Evolutionary conservation across 495 filamentous ascomycete species (phyloP), one percentile per base, ranked within the genome.

Genomic region (Hypomontagnella submonticulosa): DNA sequence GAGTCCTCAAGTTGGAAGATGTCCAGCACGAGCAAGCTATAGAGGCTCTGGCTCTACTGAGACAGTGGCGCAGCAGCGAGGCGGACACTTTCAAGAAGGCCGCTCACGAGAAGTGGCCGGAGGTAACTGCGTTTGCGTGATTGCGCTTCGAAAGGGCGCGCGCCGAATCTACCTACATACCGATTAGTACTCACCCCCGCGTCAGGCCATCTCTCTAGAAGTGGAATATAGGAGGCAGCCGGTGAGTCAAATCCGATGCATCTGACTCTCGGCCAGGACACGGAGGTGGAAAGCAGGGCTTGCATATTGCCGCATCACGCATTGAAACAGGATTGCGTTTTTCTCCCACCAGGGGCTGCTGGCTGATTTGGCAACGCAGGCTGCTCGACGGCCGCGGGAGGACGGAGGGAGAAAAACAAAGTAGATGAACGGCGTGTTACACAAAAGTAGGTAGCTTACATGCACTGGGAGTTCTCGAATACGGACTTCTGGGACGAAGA

Each of bases 61-160:
- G 75, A 53, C 81, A 84, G 56, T 88, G 89, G 86, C 77, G 76
- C 13, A 84, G 84, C 38, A 80, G 80, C 49, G 81, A 87, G 50
- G 71, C 76, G 34, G 79, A 85, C 3, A 77, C 77, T 18, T 94
- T 92, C 71, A 77, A 83, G 37, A 75, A 86, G 50, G 85, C 85
- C 48, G 90, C 90, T n/a, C 79, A 78, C 51, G 75, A 80, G 66
- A 87, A 85, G 80, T 96, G 91, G 88, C 88, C 88, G 0, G 84
- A 92, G 71, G 88, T 89, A 13, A 84, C 82, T 1, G 74, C 82
- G 4, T 92, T 93, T 54, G 69, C 68, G 10, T 66, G 32, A 61
- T 42, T 0, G 33, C 16, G 2, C 6, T 13, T 19, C 10, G 6
- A 13, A 20, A 48, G 12, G 50, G 19, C 23, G 32, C 43, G n/a